phyloP scores from a whole-genome alignment of 495 filamentous ascomycete genomes.

The Cercophora sp. region DNA sequence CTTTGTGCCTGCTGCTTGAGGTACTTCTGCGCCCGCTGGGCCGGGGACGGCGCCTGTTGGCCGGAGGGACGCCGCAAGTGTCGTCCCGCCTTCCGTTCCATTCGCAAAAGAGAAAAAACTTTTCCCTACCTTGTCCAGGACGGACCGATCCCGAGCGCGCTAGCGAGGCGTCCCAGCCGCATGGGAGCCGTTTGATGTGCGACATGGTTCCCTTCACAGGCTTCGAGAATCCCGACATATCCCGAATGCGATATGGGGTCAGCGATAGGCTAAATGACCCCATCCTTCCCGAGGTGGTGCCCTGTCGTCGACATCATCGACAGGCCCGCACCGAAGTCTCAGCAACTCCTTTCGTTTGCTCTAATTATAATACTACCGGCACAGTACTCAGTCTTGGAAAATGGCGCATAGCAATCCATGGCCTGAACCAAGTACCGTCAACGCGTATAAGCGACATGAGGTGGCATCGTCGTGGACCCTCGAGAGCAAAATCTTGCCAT shows the following conservation, averaged over 20 bases:
- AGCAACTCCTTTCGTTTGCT: neutral
- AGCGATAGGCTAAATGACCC: conserved; percentile 9
- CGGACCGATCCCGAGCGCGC: conserved; percentile 14
- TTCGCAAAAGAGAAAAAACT: conserved; percentile 2
- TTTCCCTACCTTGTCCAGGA: conserved; percentile 3
- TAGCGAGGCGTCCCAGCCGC: conserved; percentile 12
- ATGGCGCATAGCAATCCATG: neutral
- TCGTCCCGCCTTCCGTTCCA: neutral
- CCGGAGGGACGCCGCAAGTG: neutral
- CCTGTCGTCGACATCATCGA: conserved; percentile 9
- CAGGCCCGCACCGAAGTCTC: neutral
- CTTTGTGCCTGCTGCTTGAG: neutral
- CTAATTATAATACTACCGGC: too few species aligned
- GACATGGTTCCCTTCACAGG: conserved; percentile 4
- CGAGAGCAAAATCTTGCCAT: neutral
- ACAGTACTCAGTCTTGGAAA: neutral
- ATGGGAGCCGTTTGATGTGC: conserved; percentile 17
- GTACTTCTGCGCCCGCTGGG: neutral
- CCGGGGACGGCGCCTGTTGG: neutral
- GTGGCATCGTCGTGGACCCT: neutral
- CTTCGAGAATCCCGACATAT: conserved; percentile 14
- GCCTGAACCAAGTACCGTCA: neutral
- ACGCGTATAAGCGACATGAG: conserved; percentile 1
- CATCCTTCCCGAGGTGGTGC: neutral
- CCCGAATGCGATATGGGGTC: conserved; percentile 11